Conservation (phyloP, 345 rosid genomes). For the Luvunga scandens region DNA sequence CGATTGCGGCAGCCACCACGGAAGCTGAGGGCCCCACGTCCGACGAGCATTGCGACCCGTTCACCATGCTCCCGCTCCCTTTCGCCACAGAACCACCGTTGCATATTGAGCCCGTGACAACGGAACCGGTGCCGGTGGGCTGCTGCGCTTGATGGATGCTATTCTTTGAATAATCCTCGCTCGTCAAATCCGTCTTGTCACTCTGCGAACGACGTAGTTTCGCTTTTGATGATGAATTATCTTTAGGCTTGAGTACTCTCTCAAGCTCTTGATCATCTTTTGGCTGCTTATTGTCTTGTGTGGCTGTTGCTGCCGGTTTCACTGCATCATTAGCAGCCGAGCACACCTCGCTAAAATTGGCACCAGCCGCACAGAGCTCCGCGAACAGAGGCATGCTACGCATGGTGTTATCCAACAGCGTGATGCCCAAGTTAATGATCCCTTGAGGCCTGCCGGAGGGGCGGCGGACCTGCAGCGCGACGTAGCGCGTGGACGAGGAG, state of each 20-base stretch:
- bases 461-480: slow-evolving; percentile 62
- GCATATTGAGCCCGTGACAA: slow-evolving; percentile 1
- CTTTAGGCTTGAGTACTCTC: background rate
- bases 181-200: slow-evolving; percentile 55
- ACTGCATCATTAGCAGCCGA: background rate
- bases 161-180: slow-evolving; percentile 18
- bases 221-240: slow-evolving; percentile 2
- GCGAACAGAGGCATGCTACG: slow-evolving; percentile 79
- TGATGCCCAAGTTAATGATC: slow-evolving; percentile 65
- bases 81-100: slow-evolving; percentile 9
- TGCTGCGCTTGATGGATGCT: background rate
- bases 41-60: slow-evolving; percentile 49
- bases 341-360: slow-evolving; percentile 4
- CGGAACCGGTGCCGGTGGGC: too few relatives aligned
- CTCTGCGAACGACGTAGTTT: slow-evolving; percentile 61
- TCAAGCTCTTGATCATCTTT: slow-evolving; percentile 7
- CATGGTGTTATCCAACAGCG: slow-evolving; percentile 62
- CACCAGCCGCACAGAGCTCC: slow-evolving; percentile 36
- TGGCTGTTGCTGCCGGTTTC: too few relatives aligned
- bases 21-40: slow-evolving; percentile 97
- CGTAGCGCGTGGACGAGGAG: slow-evolving; percentile 34
- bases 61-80: slow-evolving; percentile 53
- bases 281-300: background rate
- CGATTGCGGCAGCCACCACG: slow-evolving; percentile 91
- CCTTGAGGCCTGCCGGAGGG: slow-evolving; percentile 95